Evolutionary conservation across 2,329 filamentous ascomycete species (phyloP).

Genomic region (Blumeria graminis): DNA sequence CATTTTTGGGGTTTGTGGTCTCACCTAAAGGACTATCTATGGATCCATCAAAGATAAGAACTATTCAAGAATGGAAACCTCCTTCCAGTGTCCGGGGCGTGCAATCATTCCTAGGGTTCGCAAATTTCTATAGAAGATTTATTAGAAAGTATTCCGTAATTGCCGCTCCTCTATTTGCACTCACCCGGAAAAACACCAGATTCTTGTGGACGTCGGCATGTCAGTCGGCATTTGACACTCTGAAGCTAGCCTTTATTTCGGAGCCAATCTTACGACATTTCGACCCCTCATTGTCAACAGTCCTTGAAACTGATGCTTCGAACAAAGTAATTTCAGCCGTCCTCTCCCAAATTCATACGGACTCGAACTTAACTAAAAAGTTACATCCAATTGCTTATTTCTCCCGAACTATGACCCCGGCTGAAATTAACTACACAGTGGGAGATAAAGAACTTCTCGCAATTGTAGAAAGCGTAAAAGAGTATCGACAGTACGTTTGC

Average conservation of each 20-base stretch:
- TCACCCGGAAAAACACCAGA: not conserved
- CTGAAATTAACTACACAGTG: not conserved
- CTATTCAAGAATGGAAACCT: not conserved
- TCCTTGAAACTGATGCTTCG: not conserved
- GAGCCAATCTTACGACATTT: not conserved
- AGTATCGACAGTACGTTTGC: not conserved
- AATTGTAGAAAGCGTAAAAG: not conserved
- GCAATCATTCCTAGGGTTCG: not conserved
- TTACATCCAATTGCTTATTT: not conserved
- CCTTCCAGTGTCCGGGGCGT: not conserved
- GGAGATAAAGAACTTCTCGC: not conserved
- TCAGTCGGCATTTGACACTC: not conserved
- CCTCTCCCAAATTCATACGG: not conserved
- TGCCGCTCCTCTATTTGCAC: not conserved
- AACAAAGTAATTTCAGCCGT: not conserved
- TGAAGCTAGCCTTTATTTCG: not conserved
- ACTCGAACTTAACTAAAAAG: not conserved
- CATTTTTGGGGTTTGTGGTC: not conserved
- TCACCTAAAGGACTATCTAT: not conserved
- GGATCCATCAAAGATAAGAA: not conserved
- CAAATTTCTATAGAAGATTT: not conserved
- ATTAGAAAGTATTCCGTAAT: not conserved
- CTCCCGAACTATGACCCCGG: not conserved
- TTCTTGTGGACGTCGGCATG: not conserved
- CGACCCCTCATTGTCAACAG: not conserved